Percentiles rank a stretch among this genome's conserved stretches.
Evolutionary conservation across 345 rosid genomes (phyloP).

Genomic region (Lagerstroemia speciosa): DNA sequence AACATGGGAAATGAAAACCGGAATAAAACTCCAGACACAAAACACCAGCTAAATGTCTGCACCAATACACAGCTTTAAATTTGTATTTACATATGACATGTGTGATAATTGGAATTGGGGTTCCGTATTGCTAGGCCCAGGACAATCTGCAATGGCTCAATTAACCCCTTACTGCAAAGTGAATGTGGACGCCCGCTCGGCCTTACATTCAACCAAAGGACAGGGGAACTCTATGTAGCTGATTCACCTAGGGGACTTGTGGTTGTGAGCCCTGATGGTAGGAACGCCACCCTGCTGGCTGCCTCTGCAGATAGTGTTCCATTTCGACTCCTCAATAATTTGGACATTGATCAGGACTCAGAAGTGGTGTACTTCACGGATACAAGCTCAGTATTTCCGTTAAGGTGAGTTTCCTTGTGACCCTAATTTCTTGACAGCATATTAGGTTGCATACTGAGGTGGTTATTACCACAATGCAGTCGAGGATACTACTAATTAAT

Average conservation of each 20-base stretch:
- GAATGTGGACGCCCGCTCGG: constrained; percentile 21
- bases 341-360: constrained; percentile 8
- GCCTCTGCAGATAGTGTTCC: constrained; percentile 7
- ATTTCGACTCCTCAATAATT: constrained; percentile 8
- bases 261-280: constrained; percentile 9
- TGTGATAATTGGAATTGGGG: too few species aligned
- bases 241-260: constrained; percentile 13
- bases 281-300: constrained; percentile 9
- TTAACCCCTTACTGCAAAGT: not conserved
- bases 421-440: too few species aligned
- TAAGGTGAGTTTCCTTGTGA: constrained; percentile 4
- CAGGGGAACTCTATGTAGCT: constrained; percentile 12
- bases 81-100: too few species aligned
- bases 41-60: too few species aligned
- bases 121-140: constrained; percentile 1
- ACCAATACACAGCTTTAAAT: too few species aligned
- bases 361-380: constrained; percentile 11
- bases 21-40: too few species aligned
- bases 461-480: too few species aligned
- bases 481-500: too few species aligned
- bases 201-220: not conserved
- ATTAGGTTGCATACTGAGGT: too few species aligned
- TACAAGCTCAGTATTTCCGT: constrained; percentile 1
- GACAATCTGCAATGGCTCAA: constrained; percentile 10
- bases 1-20: too few species aligned